Base-by-base conservation (phyloP, 176 grass and related monocot species). In the Oryza glaberrima region DNA sequence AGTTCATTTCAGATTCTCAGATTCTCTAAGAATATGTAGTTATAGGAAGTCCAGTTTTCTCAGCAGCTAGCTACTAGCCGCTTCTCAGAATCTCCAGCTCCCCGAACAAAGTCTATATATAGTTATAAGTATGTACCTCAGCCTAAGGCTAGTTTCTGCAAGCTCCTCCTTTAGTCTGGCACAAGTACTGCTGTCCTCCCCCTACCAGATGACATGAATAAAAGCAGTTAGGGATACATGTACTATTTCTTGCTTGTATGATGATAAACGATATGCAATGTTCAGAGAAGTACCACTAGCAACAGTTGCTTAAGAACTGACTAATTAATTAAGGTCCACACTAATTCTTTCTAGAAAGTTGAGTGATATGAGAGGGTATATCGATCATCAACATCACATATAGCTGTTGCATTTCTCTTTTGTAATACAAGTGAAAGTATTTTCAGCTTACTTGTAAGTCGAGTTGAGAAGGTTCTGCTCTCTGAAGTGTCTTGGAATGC, bases 401-500 rank as follows among this genome's bases (percentile, higher is more conserved):
- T 13, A 58, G 40, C 49, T 34, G 15, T 13, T 72, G 17, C 69
- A 20, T 65, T 36, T 41, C 2, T 41, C 17, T 76, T 76, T 9
- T 28, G 14, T 15, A 12, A 56, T 6, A 30, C 4, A 67, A 15
- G 19, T 36, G 30, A 11, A 41, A 43, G 41, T 19, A 17, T 2
- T 76, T 28, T 71, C 19, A 60, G n/a, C 89, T 88, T 94, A 94
- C 92, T 81, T 80, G 77, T 66, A 90, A 87, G 63, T 88, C 83
- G 65, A 81, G 54, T 43, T 90, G 66, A 56, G 85, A 82, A 44
- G 80, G 63, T 2, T 75, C 78, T 77, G 44, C 56, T 80, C 67
- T 90, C 74, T 89, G 65, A 79, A 91, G 81, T n/a, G 74, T 94
- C 79, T 95, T 92, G 72, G 82, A 84, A 56, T 91, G 82, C 2